Base-by-base conservation (phyloP, 2,329 filamentous ascomycete genomes). In the Pseudogymnoascus sp. region DNA sequence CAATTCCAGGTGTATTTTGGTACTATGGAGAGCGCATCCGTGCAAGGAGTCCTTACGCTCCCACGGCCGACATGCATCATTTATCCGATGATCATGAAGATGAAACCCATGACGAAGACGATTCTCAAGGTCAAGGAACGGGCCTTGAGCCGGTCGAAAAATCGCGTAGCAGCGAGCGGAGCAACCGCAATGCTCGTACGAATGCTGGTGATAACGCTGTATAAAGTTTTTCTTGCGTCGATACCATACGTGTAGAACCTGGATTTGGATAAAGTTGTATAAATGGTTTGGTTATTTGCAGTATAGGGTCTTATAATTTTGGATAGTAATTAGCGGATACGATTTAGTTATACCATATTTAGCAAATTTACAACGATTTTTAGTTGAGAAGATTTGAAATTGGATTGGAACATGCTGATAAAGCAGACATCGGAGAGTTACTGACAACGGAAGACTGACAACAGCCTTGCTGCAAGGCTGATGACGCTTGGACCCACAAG, bases 1-100 rank as follows among this genome's bases (percentile, higher is more conserved):
- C 85, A 0, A 86, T 88, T 58, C 85, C 85, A 11, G 76, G 87
- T 58, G 69, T 82, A 64, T 87, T 88, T 68, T 84, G 81, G 71
- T 70, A 80, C 57, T 87, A 84, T 69, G 85, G 85, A 47, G 74
- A 74, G 69, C 78, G 72, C 70, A 82, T 88, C 64, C 77, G 85
- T 38, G 69, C 73, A 47, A 79, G 73, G 70, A 85, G 81, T 72
- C 71, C 75, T 41, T 84, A 80, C 66, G 84, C 84, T 0, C 83
- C 83, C 0, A 81, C 78, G 3, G 47, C 47, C 12, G 28, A 12
- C 11, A 25, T n/a, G 30, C 4, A 0, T 0, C 7, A 6, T n/a
- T 20, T 12, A 4, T 7, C 18, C 4, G 57, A 37, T 39, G 16
- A 32, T 28, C 32, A 58, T 4, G 20, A 58, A 7, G 37, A 58